Evolutionary conservation across 129 eudicot genomes (phyloP), one percentile per base, ranked within the genome.

Genomic region (Calendula officinalis): DNA sequence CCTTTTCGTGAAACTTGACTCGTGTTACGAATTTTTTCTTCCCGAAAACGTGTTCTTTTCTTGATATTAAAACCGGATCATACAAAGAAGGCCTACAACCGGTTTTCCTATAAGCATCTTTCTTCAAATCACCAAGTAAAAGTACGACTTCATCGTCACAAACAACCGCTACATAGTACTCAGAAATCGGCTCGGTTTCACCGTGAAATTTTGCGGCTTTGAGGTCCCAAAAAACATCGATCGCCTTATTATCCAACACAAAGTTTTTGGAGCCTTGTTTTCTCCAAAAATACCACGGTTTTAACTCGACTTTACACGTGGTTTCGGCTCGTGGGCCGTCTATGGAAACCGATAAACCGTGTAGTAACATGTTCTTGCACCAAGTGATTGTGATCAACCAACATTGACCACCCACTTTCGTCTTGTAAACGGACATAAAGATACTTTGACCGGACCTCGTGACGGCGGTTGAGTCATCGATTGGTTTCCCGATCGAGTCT

Each of bases 201-300:
- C 96, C 95, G 49, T 88, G 80, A 52, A 92, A 92, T 42, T 78
- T 88, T 0, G 96, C 98, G 14, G 81, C 66, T 76, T 81, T 88
- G 7, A 92, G 78, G 68, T 92, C 98, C 98, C 98, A 92, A 50
- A 83, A 89, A 3, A 92, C 72, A 6, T 82, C 88, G 2, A 92
- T 80, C 6, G 78, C 71, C 75, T 70, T 83, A 30, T 83, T 85
- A 37, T 88, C 95, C 4, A 88, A 83, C 0, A 71, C 44, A 9
- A 88, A 85, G 34, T 84, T 75, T 61, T 92, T 92, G 0, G 84
- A 81, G 9, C 98, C 98, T 50, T 92, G 98, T 59, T 92, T 92
- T 57, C 90, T 76, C 98, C 98, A 92, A 68, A 92, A 92, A 60
- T 88, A 81, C 96, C 96, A 92, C 4, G 98, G 98, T 69, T 92